Percentiles rank a stretch among this genome's conserved stretches.
These are phyloP conservation scores for sunflower (Helianthus annuus) DNA, from an alignment of 129 eudicot species.

Conservation along the genomic window DNA sequence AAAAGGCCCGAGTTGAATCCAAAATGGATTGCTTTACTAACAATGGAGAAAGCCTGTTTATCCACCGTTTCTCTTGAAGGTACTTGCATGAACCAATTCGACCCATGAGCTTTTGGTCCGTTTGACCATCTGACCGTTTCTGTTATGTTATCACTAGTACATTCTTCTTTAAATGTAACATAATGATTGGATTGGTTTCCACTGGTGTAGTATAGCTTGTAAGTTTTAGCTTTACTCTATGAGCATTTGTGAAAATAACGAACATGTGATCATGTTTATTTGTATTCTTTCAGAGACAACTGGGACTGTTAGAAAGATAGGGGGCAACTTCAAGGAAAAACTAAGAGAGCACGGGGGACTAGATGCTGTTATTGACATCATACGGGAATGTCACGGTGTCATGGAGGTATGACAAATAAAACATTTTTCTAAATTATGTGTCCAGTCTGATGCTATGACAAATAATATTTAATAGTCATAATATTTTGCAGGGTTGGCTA, in stretches of 20 bases:
- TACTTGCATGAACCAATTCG: constrained; percentile 12
- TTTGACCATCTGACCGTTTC: neutral
- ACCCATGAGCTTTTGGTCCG: neutral
- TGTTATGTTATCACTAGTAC: neutral
- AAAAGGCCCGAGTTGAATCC: constrained; percentile 74
- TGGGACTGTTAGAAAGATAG: constrained; percentile 67
- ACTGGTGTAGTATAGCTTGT: neutral
- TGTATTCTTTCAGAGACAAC: constrained; percentile 54
- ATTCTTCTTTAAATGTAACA: neutral
- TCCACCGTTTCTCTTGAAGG: constrained; percentile 88
- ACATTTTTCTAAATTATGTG: neutral
- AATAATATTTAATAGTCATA: no score
- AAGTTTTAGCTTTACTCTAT: neutral
- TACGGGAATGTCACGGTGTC: constrained; percentile 61
- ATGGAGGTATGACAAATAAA: constrained; percentile 59
- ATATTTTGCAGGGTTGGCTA: constrained; percentile 62
- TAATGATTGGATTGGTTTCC: neutral
- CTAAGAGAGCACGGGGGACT: constrained; percentile 94
- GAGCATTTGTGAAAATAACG: neutral
- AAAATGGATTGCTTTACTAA: constrained; percentile 83
- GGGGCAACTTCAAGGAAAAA: constrained; percentile 84
- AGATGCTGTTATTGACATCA: constrained; percentile 84
- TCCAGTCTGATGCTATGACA: neutral
- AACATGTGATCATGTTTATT: neutral
- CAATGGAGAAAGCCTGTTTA: constrained; percentile 86